phyloP scores from a whole-genome alignment of 2,329 filamentous ascomycete species.

The Epichloe coenophiala region DNA sequence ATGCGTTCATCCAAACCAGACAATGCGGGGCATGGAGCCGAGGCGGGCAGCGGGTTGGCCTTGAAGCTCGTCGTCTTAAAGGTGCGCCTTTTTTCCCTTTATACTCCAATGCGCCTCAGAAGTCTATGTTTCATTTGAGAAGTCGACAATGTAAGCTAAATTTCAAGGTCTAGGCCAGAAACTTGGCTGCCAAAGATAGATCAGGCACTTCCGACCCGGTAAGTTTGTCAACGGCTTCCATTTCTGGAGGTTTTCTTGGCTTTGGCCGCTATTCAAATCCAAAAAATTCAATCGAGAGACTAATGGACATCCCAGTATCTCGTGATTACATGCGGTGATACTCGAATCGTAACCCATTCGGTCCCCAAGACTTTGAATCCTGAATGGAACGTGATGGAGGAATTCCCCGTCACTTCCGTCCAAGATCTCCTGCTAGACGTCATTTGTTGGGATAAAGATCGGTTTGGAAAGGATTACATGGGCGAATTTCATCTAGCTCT shows the following conservation, averaged over 20 bases:
- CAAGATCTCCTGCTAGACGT: conserved; percentile 71
- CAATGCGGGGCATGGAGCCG: conserved; percentile 21
- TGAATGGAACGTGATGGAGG: conserved; percentile 88
- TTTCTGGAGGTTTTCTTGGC: accelerated
- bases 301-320: conserved; percentile 50
- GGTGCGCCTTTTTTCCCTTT: conserved; percentile 18
- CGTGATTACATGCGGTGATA: conserved; percentile 74
- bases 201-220: conserved; percentile 90
- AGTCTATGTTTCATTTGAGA: not conserved
- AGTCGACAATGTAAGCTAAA: not conserved
- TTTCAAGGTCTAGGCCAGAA: conserved; percentile 47
- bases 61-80: conserved; percentile 40
- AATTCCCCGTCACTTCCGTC: conserved; percentile 63
- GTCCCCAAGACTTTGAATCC: conserved; percentile 87
- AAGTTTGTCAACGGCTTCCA: conserved; percentile 24
- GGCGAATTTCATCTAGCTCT: conserved; percentile 90
- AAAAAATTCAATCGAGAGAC: not conserved
- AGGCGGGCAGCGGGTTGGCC: conserved; percentile 28
- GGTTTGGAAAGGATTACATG: conserved; percentile 94
- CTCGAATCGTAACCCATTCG: conserved; percentile 74
- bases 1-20: conserved; percentile 30
- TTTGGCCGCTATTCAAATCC: not conserved
- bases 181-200: conserved; percentile 87
- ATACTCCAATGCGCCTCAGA: not conserved
- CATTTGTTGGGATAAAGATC: conserved; percentile 97